These are phyloP conservation scores for Aspergillaceae sp. DNA, from an alignment of 2,329 filamentous ascomycete species.

Conservation along the genomic window DNA sequence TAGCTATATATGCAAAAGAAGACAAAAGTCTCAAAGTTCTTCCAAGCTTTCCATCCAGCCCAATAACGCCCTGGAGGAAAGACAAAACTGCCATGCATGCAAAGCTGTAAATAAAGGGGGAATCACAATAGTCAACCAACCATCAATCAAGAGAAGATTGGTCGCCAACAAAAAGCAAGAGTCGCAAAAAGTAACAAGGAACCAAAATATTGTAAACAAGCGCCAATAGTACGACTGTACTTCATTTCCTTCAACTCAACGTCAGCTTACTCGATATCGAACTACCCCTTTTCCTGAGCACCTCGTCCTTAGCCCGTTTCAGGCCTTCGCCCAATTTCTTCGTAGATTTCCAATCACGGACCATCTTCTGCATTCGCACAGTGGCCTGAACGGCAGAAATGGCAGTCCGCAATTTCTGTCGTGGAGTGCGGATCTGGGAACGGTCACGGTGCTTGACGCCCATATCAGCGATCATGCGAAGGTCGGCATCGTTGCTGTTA, in stretches of 20 bases:
- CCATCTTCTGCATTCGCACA: conserved; percentile 39
- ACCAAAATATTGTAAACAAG: conserved; percentile 13
- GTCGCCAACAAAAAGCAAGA: conserved; percentile 10
- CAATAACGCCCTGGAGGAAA: background rate
- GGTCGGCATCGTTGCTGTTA: conserved; percentile 79
- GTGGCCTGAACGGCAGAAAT: conserved; percentile 37
- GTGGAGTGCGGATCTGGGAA: conserved; percentile 23
- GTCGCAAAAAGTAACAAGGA: conserved; percentile 2
- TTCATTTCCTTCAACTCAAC: no score
- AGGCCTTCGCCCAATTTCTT: conserved; percentile 37
- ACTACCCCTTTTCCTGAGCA: conserved; percentile 21
- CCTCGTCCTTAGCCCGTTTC: conserved; percentile 34
- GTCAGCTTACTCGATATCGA: no score
- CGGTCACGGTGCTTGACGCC: conserved; percentile 48
- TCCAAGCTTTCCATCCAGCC: background rate
- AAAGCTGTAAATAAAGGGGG: conserved; percentile 5
- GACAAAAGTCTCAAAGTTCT: background rate
- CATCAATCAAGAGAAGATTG: no score
- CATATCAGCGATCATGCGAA: conserved; percentile 76
- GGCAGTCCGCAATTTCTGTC: conserved; percentile 35
- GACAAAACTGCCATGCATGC: background rate
- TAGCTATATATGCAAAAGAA: background rate
- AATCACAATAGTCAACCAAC: conserved; percentile 12
- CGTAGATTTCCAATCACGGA: conserved; percentile 37
- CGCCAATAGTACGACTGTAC: no score